Base-by-base conservation (phyloP, 1,139 yeast species). In the Pneumocystis jirovecii region DNA sequence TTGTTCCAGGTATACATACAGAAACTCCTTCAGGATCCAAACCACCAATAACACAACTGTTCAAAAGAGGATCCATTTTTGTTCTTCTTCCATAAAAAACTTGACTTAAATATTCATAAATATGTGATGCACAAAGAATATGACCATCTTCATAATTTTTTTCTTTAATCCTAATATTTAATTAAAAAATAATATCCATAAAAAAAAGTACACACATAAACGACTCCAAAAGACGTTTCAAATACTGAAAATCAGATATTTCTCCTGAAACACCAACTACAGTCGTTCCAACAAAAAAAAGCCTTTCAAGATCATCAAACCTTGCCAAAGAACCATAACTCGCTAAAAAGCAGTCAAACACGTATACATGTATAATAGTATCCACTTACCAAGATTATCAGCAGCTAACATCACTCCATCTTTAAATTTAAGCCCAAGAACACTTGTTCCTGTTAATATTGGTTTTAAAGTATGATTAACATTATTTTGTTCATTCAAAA, bases 51-150 rank as follows among this genome's bases (percentile, higher is more conserved):
- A 95, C 80, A 59, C 89, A 79, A 0, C 97, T 88, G 76, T 93
- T 95, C 98, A 98, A 95, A 69, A 90, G 81, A 34, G 99, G 99
- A 75, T 95, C 83, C 93, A 95, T 85, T 76, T 91, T 89, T 64
- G 88, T 82, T 76, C 99, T 84, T 76, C 97, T 85, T 71, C 83
- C 81, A 77, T 95, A 95, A 81, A 91, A 81, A 61, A 91, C 86
- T 69, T 87, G 83, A 62, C 95, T 84, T 70, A 95, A 80, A 75
- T 90, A 93, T 74, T 89, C 95, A 75, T 89, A 95, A 61, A 95
- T 85, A 73, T 90, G 89, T 42, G 90, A 85, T 12, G 97, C 96
- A 70, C 86, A 82, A 73, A 91, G 80, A 61, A 82, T 77, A 74
- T 86, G 88, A n/a, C 86, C 87, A 68, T 86, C 91, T 74, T 81